Base-by-base conservation (phyloP, 495 filamentous ascomycete species). In the Alectoria sarmentosa region DNA sequence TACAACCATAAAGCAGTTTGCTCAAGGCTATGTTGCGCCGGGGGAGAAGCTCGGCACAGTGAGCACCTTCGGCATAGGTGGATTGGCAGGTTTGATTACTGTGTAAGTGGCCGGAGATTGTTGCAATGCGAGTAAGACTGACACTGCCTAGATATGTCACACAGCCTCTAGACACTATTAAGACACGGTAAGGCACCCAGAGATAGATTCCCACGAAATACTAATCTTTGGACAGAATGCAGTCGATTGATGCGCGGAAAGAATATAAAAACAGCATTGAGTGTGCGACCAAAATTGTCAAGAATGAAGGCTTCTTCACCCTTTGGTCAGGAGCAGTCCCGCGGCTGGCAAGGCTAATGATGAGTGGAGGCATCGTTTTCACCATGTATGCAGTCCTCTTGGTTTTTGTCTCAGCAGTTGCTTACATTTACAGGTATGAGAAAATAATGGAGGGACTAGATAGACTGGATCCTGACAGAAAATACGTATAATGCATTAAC, bases 281-380 rank as follows among this genome's bases (percentile, higher is more conserved):
- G 42, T 98, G 94, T 74, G 94, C 89, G 3, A 81, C 83, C 23
- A 78, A 86, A 62, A 94, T 98, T 67, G 87, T 92, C 71, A 90
- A 84, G 74, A 88, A 96, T 62, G 94, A 98, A 76, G 93, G 94
- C 10, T 42, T 97, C 30, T 73, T 92, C 48, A 95, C 92, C 14
- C 90, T 98, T 66, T 98, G 94, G 94, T 91, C 89, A 64, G 94
- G 94, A 26, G 93, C 95, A 30, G 70, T 97, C 66, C 94, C 94
- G 3, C 76, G 94, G 58, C 75, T 98, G 69, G 92, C 85, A 26
- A 78, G 94, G 63, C 73, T 98, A 66, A 89, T 96, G 65, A 61
- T 92, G 78, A 96, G 91, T 72, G 94, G 94, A 59, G 94, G 94
- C 26, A 96, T 98, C 72, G 95, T 98, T 60, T 98, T 98, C 73